Base-by-base conservation (phyloP, 305 asterid genomes). In the Ilex paraguariensis region DNA sequence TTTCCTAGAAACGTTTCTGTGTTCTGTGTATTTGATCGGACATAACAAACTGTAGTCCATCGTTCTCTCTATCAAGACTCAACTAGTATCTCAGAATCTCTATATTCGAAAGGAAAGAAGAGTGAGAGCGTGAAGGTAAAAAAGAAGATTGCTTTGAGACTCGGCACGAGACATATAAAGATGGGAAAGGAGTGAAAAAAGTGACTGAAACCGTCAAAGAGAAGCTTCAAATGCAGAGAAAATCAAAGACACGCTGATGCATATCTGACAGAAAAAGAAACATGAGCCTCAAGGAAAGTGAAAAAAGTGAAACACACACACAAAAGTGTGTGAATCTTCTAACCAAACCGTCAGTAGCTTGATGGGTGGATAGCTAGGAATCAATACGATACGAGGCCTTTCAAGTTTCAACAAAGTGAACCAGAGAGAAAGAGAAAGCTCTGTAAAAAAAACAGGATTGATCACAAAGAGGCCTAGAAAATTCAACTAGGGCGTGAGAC, bases 11-110 rank as follows among this genome's bases (percentile, higher is more conserved):
- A 75, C 57, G 54, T 57, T 79, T 12, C 46, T 73, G 64, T 84
- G 95, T 68, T 87, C 91, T 0, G 86, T 82, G 69, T 69, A 82
- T 56, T 84, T 87, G 62, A 80, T 69, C 9, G 87, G 86, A 75
- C 81, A 73, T 14, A 77, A n/a, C 17, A 69, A 6, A 46, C 60
- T 55, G 15, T 78, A 70, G 67, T 79, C 80, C 90, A 83, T 86
- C 3, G 55, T 45, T 52, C 30, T 17, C 31, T 66, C 30, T 36
- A 28, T 58, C 12, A 6, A 0, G 17, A 16, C 54, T 31, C 31
- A 54, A 48, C 61, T 5, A 13, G n/a, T 59, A 50, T 57, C 53
- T 44, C 54, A 75, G 31, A 64, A 13, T 21, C 17, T 15, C 13
- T 31, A 8, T 13, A 2, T 31, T 39, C 10, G 55, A 48, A 16